phyloP scores from a whole-genome alignment of 352 stramenopile genomes.

The Phytophthora fragariae region DNA sequence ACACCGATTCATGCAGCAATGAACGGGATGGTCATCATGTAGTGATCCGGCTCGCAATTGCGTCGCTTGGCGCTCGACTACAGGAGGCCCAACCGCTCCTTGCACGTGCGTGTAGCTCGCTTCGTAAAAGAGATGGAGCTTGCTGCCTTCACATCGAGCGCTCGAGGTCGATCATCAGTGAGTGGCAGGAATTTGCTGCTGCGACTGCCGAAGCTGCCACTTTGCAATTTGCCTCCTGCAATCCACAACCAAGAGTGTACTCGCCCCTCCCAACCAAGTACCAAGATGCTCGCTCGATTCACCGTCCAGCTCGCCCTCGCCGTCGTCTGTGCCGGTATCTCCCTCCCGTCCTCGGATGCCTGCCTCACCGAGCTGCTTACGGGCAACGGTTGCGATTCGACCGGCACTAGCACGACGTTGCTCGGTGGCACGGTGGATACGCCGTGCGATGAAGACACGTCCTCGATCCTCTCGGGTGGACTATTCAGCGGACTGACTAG shows the following conservation, averaged over 20 bases:
- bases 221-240: slow-evolving; percentile 28
- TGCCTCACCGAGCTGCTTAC: slow-evolving; percentile 28
- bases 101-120: not conserved
- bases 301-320: slow-evolving; percentile 24
- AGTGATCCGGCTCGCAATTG: not conserved
- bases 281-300: slow-evolving; percentile 27
- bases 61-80: not conserved
- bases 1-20: not conserved
- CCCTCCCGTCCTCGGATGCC: slow-evolving; percentile 20
- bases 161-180: not conserved
- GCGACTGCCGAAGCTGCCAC: slow-evolving; percentile 3
- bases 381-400: slow-evolving; percentile 25
- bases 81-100: not conserved
- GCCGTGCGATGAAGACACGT: slow-evolving; percentile 27
- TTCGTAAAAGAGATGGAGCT: not conserved
- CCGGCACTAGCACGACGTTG: slow-evolving; percentile 18
- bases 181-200: not conserved
- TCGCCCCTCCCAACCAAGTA: not conserved
- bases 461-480: slow-evolving; percentile 23
- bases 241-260: slow-evolving; percentile 20
- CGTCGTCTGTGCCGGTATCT: slow-evolving; percentile 8
- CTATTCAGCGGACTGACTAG: slow-evolving; percentile 4
- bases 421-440: slow-evolving; percentile 18
- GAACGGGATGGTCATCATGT: not conserved
- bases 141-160: not conserved